A percentile compares a stretch with the other conserved stretches of the same genome.
Conservation (phyloP, 352 stramenopile genomes). For the Globisporangium cystogenes region DNA sequence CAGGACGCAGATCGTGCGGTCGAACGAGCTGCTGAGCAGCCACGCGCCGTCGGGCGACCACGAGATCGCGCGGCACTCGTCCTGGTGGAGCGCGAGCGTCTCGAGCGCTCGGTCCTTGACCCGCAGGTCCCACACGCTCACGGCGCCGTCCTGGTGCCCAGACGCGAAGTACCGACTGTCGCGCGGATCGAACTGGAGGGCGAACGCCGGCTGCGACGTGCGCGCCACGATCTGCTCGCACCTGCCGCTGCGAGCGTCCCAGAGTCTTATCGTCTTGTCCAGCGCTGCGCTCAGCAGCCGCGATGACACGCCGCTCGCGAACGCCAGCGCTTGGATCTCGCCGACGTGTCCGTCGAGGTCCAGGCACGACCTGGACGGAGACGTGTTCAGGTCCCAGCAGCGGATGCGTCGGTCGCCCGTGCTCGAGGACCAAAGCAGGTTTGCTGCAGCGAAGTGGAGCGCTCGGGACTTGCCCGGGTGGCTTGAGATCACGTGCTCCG, state of each 20-base stretch:
- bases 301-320: slow-evolving; percentile 11
- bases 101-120: slow-evolving; percentile 16
- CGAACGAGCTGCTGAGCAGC: slow-evolving; percentile 56
- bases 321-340: slow-evolving; percentile 52
- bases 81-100: slow-evolving; percentile 27
- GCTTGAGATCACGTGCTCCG: slow-evolving; percentile 24
- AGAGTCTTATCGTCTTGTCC: slow-evolving; percentile 62
- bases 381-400: slow-evolving; percentile 43
- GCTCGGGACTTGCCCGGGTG: slow-evolving; percentile 42
- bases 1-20: slow-evolving; percentile 50
- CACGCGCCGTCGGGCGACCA: slow-evolving; percentile 57
- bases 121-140: slow-evolving; percentile 66
- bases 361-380: slow-evolving; percentile 13
- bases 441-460: slow-evolving; percentile 32
- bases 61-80: slow-evolving; percentile 55
- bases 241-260: slow-evolving; percentile 47
- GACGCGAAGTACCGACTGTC: slow-evolving; percentile 28
- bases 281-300: slow-evolving; percentile 37
- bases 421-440: slow-evolving; percentile 30
- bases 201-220: slow-evolving; percentile 25
- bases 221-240: slow-evolving; percentile 47
- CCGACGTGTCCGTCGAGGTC: slow-evolving; percentile 57
- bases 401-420: slow-evolving; percentile 40
- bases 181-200: slow-evolving; percentile 40
- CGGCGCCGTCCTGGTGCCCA: slow-evolving; percentile 53